Conservation (phyloP, 108 stramenopile genomes). For the Nannochloropsis granulata region DNA sequence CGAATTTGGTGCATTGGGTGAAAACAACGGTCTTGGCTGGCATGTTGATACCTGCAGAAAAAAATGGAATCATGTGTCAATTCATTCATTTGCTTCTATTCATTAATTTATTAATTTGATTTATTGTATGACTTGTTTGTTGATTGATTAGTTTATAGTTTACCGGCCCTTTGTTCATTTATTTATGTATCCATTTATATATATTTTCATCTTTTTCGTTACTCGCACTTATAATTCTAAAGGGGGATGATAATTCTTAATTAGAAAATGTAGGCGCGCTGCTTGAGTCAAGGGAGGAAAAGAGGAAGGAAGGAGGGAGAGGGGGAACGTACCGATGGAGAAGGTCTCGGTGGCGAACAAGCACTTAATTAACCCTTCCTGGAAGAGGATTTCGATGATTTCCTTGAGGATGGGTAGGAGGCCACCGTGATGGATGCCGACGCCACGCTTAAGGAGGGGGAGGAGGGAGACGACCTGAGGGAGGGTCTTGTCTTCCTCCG, state of each 20-base stretch:
- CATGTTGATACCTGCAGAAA: conserved; percentile 84
- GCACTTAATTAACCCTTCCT: conserved; percentile 86
- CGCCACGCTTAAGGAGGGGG: conserved; percentile 86
- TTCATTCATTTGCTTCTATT: too few relatives aligned
- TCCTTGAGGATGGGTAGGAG: conserved; percentile 97
- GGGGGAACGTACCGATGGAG: conserved; percentile 47
- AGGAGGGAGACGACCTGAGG: conserved; percentile 76
- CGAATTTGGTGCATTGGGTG: conserved; percentile 89
- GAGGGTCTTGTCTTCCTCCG: conserved; percentile 83
- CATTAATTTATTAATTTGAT: too few relatives aligned
- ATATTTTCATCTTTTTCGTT: too few relatives aligned
- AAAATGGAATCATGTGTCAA: background rate
- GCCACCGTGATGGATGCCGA: conserved; percentile 97
- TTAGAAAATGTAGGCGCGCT: too few relatives aligned
- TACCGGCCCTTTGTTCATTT: too few relatives aligned
- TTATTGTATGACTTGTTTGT: too few relatives aligned
- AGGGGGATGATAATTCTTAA: too few relatives aligned
- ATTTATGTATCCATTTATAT: too few relatives aligned
- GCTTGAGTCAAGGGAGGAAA: background rate
- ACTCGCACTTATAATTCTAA: too few relatives aligned
- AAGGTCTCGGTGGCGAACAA: conserved; percentile 99
- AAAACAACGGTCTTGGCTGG: conserved; percentile 99
- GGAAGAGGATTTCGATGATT: conserved; percentile 94
- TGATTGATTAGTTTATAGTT: too few relatives aligned
- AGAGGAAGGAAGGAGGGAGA: background rate